Conservation (phyloP, 148 eudicot genomes). For the Silene uniflora region DNA sequence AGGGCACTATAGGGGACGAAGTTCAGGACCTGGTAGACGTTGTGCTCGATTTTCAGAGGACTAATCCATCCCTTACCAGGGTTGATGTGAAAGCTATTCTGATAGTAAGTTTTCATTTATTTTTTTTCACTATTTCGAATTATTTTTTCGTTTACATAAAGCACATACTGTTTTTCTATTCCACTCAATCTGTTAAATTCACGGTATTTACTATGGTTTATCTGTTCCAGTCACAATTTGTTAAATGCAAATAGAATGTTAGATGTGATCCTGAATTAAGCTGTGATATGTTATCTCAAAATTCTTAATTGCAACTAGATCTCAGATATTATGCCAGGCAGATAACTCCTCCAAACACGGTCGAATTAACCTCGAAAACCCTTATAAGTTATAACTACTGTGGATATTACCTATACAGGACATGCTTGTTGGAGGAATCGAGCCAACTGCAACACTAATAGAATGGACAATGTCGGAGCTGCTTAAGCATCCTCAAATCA, state of each 20-base stretch:
- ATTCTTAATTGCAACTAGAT: too few relatives aligned
- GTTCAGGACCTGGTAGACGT: constrained; percentile 31
- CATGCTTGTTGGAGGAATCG: constrained; percentile 39
- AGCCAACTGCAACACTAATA: constrained; percentile 28
- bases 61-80: constrained; percentile 6
- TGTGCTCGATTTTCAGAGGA: constrained; percentile 34
- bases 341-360: too few relatives aligned
- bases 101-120: constrained; percentile 28
- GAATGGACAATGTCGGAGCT: constrained; percentile 51
- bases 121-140: background rate
- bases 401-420: constrained; percentile 27
- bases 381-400: too few relatives aligned
- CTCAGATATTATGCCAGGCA: too few relatives aligned
- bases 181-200: too few relatives aligned
- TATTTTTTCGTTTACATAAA: background rate
- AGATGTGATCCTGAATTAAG: too few relatives aligned
- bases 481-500: constrained; percentile 30
- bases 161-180: too few relatives aligned
- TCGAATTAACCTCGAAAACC: too few relatives aligned
- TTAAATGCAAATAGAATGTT: too few relatives aligned
- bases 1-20: background rate
- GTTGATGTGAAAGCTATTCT: constrained; percentile 39
- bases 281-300: too few relatives aligned
- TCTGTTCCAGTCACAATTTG: too few relatives aligned
- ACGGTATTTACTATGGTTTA: too few relatives aligned